These are phyloP conservation scores for Saprolegnia diclina DNA, from an alignment of 352 stramenopile species.

Conservation along the genomic window DNA sequence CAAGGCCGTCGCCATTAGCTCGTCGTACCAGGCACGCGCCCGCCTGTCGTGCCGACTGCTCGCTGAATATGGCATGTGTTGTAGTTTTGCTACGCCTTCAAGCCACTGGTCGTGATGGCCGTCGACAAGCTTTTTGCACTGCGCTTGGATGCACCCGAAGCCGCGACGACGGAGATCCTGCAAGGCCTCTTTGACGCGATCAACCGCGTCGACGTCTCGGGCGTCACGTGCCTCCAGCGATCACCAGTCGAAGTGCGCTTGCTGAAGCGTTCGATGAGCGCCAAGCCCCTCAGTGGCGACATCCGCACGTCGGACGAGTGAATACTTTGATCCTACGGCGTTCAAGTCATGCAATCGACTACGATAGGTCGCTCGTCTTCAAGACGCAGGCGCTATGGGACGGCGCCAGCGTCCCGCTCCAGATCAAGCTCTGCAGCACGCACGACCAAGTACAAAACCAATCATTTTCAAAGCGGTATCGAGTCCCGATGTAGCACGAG, in stretches of 20 bases:
- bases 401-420: constrained; percentile 55
- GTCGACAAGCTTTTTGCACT: constrained; percentile 49
- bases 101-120: constrained; percentile 65
- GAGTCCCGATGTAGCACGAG: constrained; percentile 38
- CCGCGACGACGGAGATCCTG: constrained; percentile 43
- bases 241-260: constrained; percentile 67
- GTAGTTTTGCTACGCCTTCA: constrained; percentile 65
- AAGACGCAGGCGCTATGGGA: constrained; percentile 50
- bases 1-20: constrained; percentile 78
- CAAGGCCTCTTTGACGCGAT: constrained; percentile 57
- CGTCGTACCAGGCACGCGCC: constrained; percentile 55
- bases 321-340: neutral
- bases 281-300: constrained; percentile 6
- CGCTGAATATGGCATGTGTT: neutral
- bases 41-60: neutral
- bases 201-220: constrained; percentile 65
- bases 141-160: neutral
- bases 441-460: constrained; percentile 46
- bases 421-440: constrained; percentile 78
- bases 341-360: neutral
- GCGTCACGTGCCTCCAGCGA: constrained; percentile 41
- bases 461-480: neutral
- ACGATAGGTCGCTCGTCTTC: constrained; percentile 44
- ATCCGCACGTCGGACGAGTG: constrained; percentile 20
- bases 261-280: constrained; percentile 61